Conservation (phyloP, 2,329 filamentous ascomycete species). For the Rutstroemia sydowiana region DNA sequence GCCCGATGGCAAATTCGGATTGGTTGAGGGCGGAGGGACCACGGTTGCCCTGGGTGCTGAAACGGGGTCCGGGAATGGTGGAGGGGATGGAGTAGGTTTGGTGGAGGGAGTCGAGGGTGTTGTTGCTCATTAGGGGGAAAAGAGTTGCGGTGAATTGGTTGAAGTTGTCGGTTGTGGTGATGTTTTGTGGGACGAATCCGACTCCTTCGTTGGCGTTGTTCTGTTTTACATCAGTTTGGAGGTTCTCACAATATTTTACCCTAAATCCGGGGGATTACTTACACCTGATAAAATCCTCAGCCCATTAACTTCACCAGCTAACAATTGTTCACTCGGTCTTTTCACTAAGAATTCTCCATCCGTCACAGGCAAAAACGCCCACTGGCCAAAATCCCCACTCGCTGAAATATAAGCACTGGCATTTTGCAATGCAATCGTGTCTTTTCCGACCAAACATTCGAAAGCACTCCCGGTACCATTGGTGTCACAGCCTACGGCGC, state of each 20-base stretch:
- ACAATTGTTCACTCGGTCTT: conserved; percentile 28
- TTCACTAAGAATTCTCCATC: conserved; percentile 30
- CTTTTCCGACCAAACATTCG: conserved; percentile 26
- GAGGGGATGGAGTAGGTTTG: conserved; percentile 20
- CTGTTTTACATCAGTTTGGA: not conserved
- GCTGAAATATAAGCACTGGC: conserved; percentile 21
- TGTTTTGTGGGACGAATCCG: conserved; percentile 37
- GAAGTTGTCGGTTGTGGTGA: conserved; percentile 36
- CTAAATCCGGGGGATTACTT: not conserved
- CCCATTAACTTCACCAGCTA: conserved; percentile 28
- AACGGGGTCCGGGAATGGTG: conserved; percentile 20
- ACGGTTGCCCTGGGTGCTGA: conserved; percentile 29
- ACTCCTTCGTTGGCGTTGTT: conserved; percentile 46
- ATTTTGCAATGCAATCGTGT: conserved; percentile 28
- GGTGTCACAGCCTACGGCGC: conserved; percentile 32
- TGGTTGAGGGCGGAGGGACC: conserved; percentile 37
- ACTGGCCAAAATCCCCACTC: conserved; percentile 20
- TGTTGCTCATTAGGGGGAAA: conserved; percentile 35
- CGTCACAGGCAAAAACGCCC: conserved; percentile 32
- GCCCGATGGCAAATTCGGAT: conserved; percentile 37
- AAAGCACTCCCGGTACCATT: conserved; percentile 28
- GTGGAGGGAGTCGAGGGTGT: conserved; percentile 30
- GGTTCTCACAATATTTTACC: not conserved
- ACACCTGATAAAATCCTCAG: conserved; percentile 17
- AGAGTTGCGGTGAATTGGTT: conserved; percentile 33